These are phyloP conservation scores for Oenanthe sinensis DNA, from an alignment of 129 eudicot genomes.

Conservation along the genomic window DNA sequence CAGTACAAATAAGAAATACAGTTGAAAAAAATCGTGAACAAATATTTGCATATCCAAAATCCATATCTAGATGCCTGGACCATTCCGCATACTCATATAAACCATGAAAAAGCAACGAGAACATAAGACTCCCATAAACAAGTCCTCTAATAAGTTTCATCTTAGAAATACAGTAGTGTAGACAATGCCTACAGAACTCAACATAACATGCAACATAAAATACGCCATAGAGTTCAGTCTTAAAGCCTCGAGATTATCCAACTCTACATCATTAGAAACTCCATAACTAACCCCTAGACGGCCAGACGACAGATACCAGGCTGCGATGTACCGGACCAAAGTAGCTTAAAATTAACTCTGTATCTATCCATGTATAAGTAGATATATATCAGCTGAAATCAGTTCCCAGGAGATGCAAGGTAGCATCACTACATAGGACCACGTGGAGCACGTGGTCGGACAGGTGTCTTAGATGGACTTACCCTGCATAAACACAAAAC, in stretches of 20 bases:
- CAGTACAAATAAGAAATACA: background rate
- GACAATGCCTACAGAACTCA: conserved; percentile 12
- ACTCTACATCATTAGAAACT: conserved; percentile 16
- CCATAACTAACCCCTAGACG: background rate
- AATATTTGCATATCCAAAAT: background rate
- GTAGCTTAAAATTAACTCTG: conserved; percentile 3
- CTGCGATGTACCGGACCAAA: conserved; percentile 4
- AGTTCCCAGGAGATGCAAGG: conserved; percentile 1
- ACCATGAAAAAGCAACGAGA: background rate
- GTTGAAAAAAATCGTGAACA: background rate
- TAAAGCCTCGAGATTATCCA: conserved; percentile 10
- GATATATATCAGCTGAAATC: conserved; percentile 16
- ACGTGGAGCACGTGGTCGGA: conserved; percentile 29
- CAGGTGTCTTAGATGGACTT: conserved; percentile 46
- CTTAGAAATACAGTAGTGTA: background rate
- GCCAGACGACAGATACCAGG: conserved; percentile 10
- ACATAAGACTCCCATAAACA: background rate
- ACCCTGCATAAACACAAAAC: conserved; percentile 21
- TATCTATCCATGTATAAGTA: conserved; percentile 17
- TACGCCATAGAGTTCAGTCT: background rate
- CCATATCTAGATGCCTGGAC: background rate
- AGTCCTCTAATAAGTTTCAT: background rate
- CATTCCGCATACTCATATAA: background rate
- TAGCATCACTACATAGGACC: conserved; percentile 19
- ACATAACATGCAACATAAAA: conserved; percentile 8